Evolutionary conservation across 116 monocot species (phyloP), one percentile per base, ranked within the genome.

Genomic region (Trichopus zeylanicus): DNA sequence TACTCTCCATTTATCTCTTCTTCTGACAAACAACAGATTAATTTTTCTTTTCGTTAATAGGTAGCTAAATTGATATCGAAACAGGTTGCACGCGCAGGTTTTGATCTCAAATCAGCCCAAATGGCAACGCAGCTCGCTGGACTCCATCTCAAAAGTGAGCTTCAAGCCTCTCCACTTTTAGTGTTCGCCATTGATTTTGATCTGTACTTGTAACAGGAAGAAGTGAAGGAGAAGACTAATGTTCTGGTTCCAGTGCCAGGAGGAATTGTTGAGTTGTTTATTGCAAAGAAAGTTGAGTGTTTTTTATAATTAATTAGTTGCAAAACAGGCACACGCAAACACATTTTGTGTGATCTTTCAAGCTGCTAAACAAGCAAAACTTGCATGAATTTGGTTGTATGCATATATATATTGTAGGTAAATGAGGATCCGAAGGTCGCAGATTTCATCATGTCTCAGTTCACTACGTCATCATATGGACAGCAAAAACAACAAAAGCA

Each of bases 201-300:
- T 48, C 19, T 32, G 27, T 31, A 19, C 62, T 26, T 20, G 13
- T 62, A n/a, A 63, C 70, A 89, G 89, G 81, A 75, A 51, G 59
- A 23, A 26, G 31, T 52, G 25, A 67, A 55, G 46, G 57, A 73
- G 10, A 68, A 66, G 54, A 91, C 91, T 13, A 82, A 67, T 56
- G 66, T 80, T 51, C 55, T 88, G 22, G 71, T 84, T 42, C 88
- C 88, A 4, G 64, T 93, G 7, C 66, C 53, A 0, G 82, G 74
- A 46, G 85, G 84, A 6, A 52, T 85, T 22, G 85, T 88, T 20
- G 93, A 93, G 67, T 67, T 93, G 26, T 68, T 80, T 55, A 70
- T 71, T 2, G 63, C 74, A 26, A 78, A 80, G 63, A 74, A 75
- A 16, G 78, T 86, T 68, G 63, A 35, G 26, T 26, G 15, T 5